Evolutionary conservation across 306 rosid genomes (phyloP), one percentile per base, ranked within the genome.

Genomic region (Inga leiocalycina): DNA sequence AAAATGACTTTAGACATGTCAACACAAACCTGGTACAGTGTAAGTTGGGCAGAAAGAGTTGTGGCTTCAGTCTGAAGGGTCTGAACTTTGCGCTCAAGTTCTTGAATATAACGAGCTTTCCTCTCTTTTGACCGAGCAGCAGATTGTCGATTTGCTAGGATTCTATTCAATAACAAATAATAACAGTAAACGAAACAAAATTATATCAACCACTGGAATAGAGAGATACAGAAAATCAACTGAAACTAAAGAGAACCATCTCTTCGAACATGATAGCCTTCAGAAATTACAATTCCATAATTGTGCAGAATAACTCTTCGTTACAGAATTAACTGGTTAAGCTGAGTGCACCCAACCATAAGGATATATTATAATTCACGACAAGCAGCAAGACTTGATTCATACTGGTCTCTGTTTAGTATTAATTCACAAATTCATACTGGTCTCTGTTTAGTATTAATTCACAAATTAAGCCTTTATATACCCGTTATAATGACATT

Each of bases 121-220:
- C 99, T 91, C 91, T 97, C 99, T 83, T 97, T 97, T 14, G 99
- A 97, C 51, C 99, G 99, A 43, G 99, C 95, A 85, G 99, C 99
- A 46, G 99, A 97, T 83, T 97, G 99, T 80, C 99, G 90, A 89
- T 97, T 97, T 0, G 99, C 99, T 59, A 97, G 87, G 80, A 97
- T 94, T 91, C 99, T 97, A 75, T 51, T 76, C 57, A 76, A 30
- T 8, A 74, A 77, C 81, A 89, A 46, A 83, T 45, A 79, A 59
- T 11, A 65, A 52, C 48, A 77, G 48, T 56, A 46, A 35, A 39
- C 27, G 10, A 48, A 81, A 45, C 61, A 72, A 46, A 46, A 71
- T 74, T 44, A 76, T 30, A 48, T 24, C 72, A 75, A 30, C 37
- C 32, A 46, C 69, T 45, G 61, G 9, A 24, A 49, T 65, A n/a